Evolutionary conservation across 305 asterid species (phyloP).

Genomic region (Fraxinus platypoda): DNA sequence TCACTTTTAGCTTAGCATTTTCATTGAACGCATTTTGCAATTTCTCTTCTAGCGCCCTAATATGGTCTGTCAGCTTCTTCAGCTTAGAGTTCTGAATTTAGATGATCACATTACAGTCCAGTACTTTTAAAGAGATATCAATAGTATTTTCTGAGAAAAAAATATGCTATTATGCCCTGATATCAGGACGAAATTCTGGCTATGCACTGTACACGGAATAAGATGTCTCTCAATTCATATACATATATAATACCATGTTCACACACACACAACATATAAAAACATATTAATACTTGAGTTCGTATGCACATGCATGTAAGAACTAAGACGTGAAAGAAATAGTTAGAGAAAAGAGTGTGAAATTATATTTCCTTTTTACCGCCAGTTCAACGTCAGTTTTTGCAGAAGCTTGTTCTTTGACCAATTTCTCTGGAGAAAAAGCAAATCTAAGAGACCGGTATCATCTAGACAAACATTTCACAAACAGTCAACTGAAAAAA

Average conservation of each 20-base stretch:
- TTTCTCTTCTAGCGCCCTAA: constrained; percentile 73
- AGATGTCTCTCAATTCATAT: neutral
- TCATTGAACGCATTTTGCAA: constrained; percentile 82
- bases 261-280: neutral
- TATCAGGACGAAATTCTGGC: constrained; percentile 5
- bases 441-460: constrained; percentile 8
- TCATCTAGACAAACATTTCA: constrained; percentile 1
- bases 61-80: constrained; percentile 70
- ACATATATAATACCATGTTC: neutral
- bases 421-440: constrained; percentile 66
- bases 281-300: neutral
- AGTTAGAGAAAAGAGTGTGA: neutral
- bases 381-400: constrained; percentile 77
- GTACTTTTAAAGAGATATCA: constrained; percentile 16
- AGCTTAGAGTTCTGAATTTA: constrained; percentile 76
- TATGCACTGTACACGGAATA: neutral
- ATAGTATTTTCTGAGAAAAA: neutral
- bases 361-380: constrained; percentile 39
- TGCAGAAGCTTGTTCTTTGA: constrained; percentile 88
- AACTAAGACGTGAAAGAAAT: neutral
- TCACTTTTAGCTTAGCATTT: constrained; percentile 79
- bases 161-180: constrained; percentile 8
- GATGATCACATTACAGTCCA: constrained; percentile 17
- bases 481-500: neutral
- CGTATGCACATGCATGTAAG: neutral